A percentile compares a stretch with the other conserved stretches of the same genome.
Evolutionary conservation across 768 basidiomycete species (phyloP).

Genomic region (Fistulinella prunicolor): DNA sequence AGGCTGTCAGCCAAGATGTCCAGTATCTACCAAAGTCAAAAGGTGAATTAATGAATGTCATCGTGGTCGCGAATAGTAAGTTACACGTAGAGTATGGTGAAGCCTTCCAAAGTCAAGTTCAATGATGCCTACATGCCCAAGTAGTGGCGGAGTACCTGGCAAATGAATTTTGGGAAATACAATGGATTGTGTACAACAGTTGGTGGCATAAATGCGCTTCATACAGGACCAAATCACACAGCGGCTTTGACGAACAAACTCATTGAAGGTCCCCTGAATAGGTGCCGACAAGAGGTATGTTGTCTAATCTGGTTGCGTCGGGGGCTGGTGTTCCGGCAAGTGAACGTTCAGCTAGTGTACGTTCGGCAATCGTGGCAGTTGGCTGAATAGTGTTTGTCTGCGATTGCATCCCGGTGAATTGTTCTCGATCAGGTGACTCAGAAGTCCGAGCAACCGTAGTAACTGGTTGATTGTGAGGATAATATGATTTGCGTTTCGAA

Average conservation of each 20-base stretch:
- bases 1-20: too few relatives aligned
- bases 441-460: constrained; percentile 29
- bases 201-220: constrained; percentile 3
- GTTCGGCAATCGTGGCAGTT: constrained; percentile 42
- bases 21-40: neutral
- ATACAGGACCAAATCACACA: neutral
- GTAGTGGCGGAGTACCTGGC: neutral
- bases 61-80: constrained; percentile 1
- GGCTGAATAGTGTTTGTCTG: constrained; percentile 41
- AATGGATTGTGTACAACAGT: constrained; percentile 6
- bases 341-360: constrained; percentile 41
- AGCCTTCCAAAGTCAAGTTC: neutral
- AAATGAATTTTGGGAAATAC: constrained; percentile 6
- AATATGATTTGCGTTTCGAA: constrained; percentile 77
- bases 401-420: constrained; percentile 29
- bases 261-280: constrained; percentile 15
- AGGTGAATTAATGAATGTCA: neutral
- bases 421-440: constrained; percentile 30
- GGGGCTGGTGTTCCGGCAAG: constrained; percentile 38
- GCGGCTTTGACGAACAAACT: neutral
- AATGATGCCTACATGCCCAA: neutral
- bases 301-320: constrained; percentile 37
- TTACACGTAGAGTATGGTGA: constrained; percentile 16
- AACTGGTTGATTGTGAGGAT: constrained; percentile 76
- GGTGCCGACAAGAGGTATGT: constrained; percentile 37